Percentiles rank a stretch among this genome's conserved stretches.
Evolutionary conservation across 352 stramenopile species (phyloP).

Genomic region (Thalassiosira gravida): DNA sequence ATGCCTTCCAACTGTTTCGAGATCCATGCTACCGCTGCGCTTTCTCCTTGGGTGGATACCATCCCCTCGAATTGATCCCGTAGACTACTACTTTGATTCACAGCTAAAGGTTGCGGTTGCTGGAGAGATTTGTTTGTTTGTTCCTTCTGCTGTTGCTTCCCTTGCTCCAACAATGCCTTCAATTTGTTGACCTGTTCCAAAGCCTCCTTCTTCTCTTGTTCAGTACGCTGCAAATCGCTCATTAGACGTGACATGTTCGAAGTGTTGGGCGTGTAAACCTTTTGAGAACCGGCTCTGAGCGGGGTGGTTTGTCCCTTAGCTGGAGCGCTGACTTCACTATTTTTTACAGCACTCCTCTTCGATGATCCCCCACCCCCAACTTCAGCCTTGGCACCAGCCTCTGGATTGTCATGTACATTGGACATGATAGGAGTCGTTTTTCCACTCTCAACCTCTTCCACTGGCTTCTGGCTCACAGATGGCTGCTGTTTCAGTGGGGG

Average conservation of each 20-base stretch:
- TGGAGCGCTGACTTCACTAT: not conserved
- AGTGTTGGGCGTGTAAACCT: not conserved
- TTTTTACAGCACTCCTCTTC: not conserved
- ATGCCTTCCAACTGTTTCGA: constrained; percentile 10
- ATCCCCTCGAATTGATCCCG: constrained; percentile 10
- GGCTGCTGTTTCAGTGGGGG: not conserved
- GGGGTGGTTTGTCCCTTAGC: not conserved
- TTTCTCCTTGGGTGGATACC: constrained; percentile 17
- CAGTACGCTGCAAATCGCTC: constrained; percentile 15
- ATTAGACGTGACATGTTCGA: constrained; percentile 18
- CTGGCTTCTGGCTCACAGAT: no score
- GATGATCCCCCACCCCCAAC: no score
- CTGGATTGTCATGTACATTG: constrained; percentile 26
- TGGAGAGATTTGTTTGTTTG: not conserved
- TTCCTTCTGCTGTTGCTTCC: not conserved
- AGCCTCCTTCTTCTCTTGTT: constrained; percentile 35
- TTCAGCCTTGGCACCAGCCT: no score
- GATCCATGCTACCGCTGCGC: constrained; percentile 10
- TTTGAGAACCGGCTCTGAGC: no score
- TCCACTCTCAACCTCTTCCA: constrained; percentile 20
- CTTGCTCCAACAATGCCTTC: constrained; percentile 1
- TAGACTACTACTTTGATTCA: no score
- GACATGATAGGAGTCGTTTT: constrained; percentile 30
- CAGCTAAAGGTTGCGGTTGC: no score
- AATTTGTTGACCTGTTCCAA: constrained; percentile 30